phyloP scores from a whole-genome alignment of 2,329 filamentous ascomycete species.

The Furcasterigmium furcatum region DNA sequence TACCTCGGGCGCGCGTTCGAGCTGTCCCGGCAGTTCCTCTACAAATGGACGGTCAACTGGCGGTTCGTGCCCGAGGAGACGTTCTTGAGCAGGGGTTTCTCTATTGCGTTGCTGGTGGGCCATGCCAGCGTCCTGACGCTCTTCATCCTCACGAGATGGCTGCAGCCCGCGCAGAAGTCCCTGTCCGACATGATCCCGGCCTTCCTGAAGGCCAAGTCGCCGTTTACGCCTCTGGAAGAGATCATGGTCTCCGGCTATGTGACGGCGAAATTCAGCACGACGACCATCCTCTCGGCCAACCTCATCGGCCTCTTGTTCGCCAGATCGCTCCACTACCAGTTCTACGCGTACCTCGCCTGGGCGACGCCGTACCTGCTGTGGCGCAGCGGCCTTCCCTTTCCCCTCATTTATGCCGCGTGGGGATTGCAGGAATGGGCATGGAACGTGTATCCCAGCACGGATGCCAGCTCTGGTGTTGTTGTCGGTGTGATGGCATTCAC shows the following conservation, averaged over 20 bases:
- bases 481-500: slow-evolving; percentile 68
- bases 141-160: slow-evolving; percentile 70
- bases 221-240: slow-evolving; percentile 50
- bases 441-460: slow-evolving; percentile 86
- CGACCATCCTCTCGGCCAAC: slow-evolving; percentile 72
- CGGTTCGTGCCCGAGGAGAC: slow-evolving; percentile 81
- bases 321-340: slow-evolving; percentile 89
- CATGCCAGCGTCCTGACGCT: slow-evolving; percentile 64
- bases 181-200: slow-evolving; percentile 49
- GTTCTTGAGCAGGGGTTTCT: slow-evolving; percentile 71
- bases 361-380: slow-evolving; percentile 83
- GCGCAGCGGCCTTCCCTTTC: slow-evolving; percentile 67
- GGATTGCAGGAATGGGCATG: slow-evolving; percentile 84
- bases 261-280: slow-evolving; percentile 71
- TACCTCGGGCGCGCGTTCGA: slow-evolving; percentile 88
- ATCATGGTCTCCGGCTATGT: slow-evolving; percentile 53
- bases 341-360: slow-evolving; percentile 91
- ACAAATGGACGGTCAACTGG: slow-evolving; percentile 99
- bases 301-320: slow-evolving; percentile 81
- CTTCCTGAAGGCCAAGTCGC: slow-evolving; percentile 37
- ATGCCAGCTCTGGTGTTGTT: slow-evolving; percentile 54
- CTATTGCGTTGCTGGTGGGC: slow-evolving; percentile 59
- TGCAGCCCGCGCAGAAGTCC: slow-evolving; percentile 61
- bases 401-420: slow-evolving; percentile 69
- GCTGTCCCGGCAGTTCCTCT: slow-evolving; percentile 85